Evolutionary conservation across 768 basidiomycete genomes (phyloP), one percentile per base, ranked within the genome.

Genomic region (Tricholoma furcatifolium): DNA sequence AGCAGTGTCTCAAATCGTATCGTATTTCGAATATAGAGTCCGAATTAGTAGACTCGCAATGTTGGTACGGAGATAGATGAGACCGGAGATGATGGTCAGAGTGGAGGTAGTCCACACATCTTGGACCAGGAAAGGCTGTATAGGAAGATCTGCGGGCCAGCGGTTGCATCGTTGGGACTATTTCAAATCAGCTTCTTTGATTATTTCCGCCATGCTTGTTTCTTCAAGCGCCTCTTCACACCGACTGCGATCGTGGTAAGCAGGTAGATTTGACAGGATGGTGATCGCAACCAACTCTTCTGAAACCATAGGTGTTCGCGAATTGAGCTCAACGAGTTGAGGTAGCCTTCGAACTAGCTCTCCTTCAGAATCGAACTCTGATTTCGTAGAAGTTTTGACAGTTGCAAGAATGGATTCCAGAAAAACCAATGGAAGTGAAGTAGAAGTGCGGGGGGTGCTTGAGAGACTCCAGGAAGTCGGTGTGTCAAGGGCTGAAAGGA

Each of bases 21-120:
- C 67, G 56, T 89, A 81, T 46, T 82, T 82, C 4, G 87, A 81
- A 0, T 92, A 88, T 43, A 97, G 65, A 0, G 82, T 76, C 14
- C 88, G 81, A 18, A 96, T 77, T 2, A 89, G 76, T 43, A 98
- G 58, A 41, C 88, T 80, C 12, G 88, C 78, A 10, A 87, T 73
- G 58, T 96, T 94, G 6, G 87, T 88, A 57, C 93, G 74, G 64
- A 95, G 67, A 60, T 84, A 85, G 12, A 83, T 52, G 4, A 83
- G 60, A 7, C 68, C 68, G 5, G 67, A 59, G 12, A 84, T 63
- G 18, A 78, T 76, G 34, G 63, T 70, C 15, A 74, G 68, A 0
- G 77, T 81, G 3, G 78, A 70, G 1, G 59, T 53, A 0, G 74
- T 72, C 77, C 82, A 83, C 0, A 57, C 41, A 6, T 72, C 62